Conservation (phyloP, 2,329 filamentous ascomycete species). For the Biscogniauxia mediterranea region DNA sequence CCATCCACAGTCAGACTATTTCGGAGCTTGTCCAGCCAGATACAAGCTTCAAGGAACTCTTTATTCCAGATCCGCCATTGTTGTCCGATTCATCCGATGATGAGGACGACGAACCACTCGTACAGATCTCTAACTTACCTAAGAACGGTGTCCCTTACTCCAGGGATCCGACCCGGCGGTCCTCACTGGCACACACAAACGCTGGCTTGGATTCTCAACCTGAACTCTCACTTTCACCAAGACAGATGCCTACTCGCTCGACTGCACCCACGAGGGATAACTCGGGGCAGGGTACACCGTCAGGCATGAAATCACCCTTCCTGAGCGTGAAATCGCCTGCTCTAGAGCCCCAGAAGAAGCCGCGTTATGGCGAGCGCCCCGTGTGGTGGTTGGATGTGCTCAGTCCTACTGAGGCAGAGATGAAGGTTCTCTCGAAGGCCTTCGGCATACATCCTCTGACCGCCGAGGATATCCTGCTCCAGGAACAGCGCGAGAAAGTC, state of each 20-base stretch:
- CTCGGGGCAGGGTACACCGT: conserved; percentile 24
- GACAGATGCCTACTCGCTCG: conserved; percentile 12
- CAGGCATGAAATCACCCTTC: conserved; percentile 22
- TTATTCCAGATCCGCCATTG: conserved; percentile 80
- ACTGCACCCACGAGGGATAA: conserved; percentile 18
- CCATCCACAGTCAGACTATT: conserved; percentile 93
- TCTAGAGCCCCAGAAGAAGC: conserved; percentile 31
- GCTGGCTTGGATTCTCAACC: conserved; percentile 14
- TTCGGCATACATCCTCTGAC: conserved; percentile 97
- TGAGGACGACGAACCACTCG: conserved; percentile 51
- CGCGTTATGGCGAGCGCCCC: conserved; percentile 72
- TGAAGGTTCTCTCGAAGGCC: conserved; percentile 88
- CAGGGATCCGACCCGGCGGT: conserved; percentile 44
- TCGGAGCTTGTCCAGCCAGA: conserved; percentile 88
- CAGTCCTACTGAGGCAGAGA: conserved; percentile 87
- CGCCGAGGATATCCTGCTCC: conserved; percentile 93
- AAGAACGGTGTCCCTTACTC: conserved; percentile 39
- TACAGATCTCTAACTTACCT: conserved; percentile 26
- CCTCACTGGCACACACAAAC: conserved; percentile 38
- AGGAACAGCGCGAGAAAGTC: conserved; percentile 96
- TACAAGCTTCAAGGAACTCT: conserved; percentile 80
- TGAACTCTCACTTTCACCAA: conserved; percentile 13
- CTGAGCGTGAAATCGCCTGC: conserved; percentile 24
- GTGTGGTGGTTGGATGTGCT: conserved; percentile 97
- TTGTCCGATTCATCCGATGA: conserved; percentile 69